Evolutionary conservation across 345 rosid genomes (phyloP), one percentile per base, ranked within the genome.

Genomic region (Angophora floribunda): DNA sequence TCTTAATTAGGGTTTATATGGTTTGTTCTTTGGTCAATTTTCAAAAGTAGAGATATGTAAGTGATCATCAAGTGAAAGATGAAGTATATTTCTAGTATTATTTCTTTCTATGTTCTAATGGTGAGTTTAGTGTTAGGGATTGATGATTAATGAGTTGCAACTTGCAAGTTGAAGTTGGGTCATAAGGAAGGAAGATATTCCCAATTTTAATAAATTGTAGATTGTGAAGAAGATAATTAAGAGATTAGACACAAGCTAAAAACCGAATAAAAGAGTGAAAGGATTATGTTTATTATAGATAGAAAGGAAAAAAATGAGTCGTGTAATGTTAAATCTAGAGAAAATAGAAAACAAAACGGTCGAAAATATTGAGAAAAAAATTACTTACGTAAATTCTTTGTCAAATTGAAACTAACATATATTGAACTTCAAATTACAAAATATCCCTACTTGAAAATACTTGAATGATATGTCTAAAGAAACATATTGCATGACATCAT

Each of bases 71-170:
- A 36, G 82, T 5, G 6, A 75, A 17, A 36, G 26, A 36, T 9
- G 26, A 36, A 4, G 24, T 9, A 32, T 30, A 16, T 70, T 36
- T 70, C 6, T 11, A 2, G 26, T 21, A 32, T 67, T 7, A 7
- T 65, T 32, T 32, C 30, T 32, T 67, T 30, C 0, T 6, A 4
- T 32, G 24, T 4, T 17, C 17, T 36, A 32, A 36, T 17, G 44
- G 10, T 9, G 26, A 32, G 80, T 11, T 70, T 32, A 36, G 47
- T 36, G 11, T 32, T 36, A 70, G 4, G 13, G 6, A 32, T 36
- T 32, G 47, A 70, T 32, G 1, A 4, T 36, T 36, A 70, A 32
- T 70, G 13, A 6, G 0, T 17, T 17, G 4, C 0, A 0, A 13
- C 7, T 17, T 6, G 22, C 0, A 1, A 9, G 45, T 70, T 70